These are phyloP conservation scores for Haemoproteus tartakovskyi DNA, from an alignment of 169 alveolate species.

Conservation along the genomic window DNA sequence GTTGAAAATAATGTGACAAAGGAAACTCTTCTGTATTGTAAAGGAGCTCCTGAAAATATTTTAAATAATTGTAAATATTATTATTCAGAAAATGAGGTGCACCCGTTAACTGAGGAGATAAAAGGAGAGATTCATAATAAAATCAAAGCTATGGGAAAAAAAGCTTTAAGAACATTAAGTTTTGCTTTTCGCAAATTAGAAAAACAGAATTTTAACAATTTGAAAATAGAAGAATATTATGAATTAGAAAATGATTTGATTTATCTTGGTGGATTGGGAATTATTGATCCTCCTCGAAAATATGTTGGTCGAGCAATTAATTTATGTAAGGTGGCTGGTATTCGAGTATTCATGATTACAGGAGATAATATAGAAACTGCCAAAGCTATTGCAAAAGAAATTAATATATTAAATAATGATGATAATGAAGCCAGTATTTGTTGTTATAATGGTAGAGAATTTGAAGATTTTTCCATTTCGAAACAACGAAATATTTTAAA, in stretches of 20 bases:
- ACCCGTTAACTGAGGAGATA: conserved; percentile 78
- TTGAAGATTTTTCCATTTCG: conserved; percentile 85
- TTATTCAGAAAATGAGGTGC: conserved; percentile 84
- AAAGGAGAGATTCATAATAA: conserved; percentile 77
- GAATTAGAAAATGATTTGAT: conserved; percentile 88
- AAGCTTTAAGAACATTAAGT: conserved; percentile 86
- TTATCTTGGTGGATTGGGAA: conserved; percentile 94
- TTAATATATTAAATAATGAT: conserved; percentile 83
- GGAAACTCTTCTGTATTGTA: conserved; percentile 85
- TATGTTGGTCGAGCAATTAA: conserved; percentile 91
- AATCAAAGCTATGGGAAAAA: conserved; percentile 87
- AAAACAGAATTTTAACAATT: conserved; percentile 62
- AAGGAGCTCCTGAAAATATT: conserved; percentile 99
- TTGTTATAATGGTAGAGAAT: conserved; percentile 93
- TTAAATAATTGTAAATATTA: conserved; percentile 80
- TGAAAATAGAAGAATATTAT: conserved; percentile 71
- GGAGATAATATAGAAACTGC: conserved; percentile 99
- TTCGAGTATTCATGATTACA: conserved; percentile 98
- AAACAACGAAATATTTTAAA: conserved; percentile 79
- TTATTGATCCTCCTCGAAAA: conserved; percentile 98
- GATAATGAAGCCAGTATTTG: conserved; percentile 27
- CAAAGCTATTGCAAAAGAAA: conserved; percentile 96
- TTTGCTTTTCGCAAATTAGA: conserved; percentile 76
- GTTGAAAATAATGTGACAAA: conserved; percentile 67
- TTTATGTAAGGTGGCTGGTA: conserved; percentile 96